These are phyloP conservation scores for Penicillium italicum DNA, from an alignment of 2,329 filamentous ascomycete species.

Conservation along the genomic window DNA sequence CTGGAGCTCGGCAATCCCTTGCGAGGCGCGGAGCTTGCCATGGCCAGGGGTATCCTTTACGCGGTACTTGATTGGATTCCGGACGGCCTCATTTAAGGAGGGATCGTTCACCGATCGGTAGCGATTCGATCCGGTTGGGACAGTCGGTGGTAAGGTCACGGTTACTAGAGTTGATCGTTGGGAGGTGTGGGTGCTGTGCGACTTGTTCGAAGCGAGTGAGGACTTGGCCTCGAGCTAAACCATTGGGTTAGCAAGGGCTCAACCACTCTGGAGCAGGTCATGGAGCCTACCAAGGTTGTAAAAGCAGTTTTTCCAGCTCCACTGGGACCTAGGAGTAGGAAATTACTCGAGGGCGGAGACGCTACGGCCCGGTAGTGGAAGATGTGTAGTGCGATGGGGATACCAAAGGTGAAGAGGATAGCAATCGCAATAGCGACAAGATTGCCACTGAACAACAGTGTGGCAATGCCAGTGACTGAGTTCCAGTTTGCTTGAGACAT, in stretches of 20 bases:
- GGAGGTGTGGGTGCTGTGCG: slow-evolving; percentile 56
- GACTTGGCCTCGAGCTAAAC: slow-evolving; percentile 46
- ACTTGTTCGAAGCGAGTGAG: slow-evolving; percentile 34
- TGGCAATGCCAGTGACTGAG: slow-evolving; percentile 38
- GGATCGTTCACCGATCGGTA: slow-evolving; percentile 66
- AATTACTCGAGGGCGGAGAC: slow-evolving; percentile 64
- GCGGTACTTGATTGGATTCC: slow-evolving; percentile 38
- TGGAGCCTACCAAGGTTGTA: slow-evolving; percentile 62
- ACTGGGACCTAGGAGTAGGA: slow-evolving; percentile 75
- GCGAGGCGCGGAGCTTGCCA: slow-evolving; percentile 76
- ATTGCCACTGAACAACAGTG: slow-evolving; percentile 44
- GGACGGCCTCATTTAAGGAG: slow-evolving; percentile 54
- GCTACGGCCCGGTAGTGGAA: slow-evolving; percentile 66
- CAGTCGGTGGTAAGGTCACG: slow-evolving; percentile 53
- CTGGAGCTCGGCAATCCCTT: slow-evolving; percentile 44
- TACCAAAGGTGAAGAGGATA: slow-evolving; percentile 63
- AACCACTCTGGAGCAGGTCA: neutral
- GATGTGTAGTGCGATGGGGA: slow-evolving; percentile 74
- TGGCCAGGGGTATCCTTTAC: slow-evolving; percentile 82
- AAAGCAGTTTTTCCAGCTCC: slow-evolving; percentile 85
- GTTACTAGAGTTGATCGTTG: slow-evolving; percentile 57
- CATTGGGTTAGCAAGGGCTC: neutral
- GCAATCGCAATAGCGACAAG: slow-evolving; percentile 59
- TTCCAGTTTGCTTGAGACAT: slow-evolving; percentile 38
- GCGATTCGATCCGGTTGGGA: slow-evolving; percentile 55